phyloP scores from a whole-genome alignment of 306 rosid genomes.

The Prunus mira region DNA sequence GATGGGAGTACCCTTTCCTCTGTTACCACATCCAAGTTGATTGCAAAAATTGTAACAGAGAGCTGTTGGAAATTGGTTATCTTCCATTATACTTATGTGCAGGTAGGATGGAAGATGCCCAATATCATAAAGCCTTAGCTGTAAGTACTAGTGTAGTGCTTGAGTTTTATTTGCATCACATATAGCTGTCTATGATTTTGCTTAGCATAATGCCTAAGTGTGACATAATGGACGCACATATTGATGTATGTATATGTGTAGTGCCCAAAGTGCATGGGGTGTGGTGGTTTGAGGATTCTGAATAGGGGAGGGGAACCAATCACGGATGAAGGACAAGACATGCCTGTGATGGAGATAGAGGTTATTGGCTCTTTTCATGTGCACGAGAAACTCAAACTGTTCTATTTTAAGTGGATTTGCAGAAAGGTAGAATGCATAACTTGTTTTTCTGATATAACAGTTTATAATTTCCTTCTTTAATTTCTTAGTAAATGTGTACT shows the following conservation, averaged over 20 bases:
- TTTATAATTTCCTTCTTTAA: neutral
- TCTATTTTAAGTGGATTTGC: constrained; percentile 2
- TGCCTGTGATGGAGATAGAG: neutral
- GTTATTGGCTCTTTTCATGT: neutral
- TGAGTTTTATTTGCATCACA: neutral
- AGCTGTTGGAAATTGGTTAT: neutral
- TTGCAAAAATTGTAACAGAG: neutral
- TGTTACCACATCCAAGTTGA: neutral
- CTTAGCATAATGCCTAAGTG: neutral
- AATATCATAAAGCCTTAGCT: neutral
- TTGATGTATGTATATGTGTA: neutral
- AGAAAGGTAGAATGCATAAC: neutral
- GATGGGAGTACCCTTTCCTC: neutral
- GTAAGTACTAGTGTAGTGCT: neutral
- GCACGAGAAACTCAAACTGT: neutral
- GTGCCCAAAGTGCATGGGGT: neutral
- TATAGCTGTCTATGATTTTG: neutral
- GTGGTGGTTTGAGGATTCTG: neutral
- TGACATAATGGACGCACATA: neutral
- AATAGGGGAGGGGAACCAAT: neutral
- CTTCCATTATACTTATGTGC: neutral
- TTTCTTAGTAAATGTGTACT: neutral
- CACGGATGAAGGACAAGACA: neutral
- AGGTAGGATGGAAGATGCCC: neutral
- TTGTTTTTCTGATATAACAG: neutral